Conservation (phyloP, 805 yeast species). For the Lipomyces orientalis region DNA sequence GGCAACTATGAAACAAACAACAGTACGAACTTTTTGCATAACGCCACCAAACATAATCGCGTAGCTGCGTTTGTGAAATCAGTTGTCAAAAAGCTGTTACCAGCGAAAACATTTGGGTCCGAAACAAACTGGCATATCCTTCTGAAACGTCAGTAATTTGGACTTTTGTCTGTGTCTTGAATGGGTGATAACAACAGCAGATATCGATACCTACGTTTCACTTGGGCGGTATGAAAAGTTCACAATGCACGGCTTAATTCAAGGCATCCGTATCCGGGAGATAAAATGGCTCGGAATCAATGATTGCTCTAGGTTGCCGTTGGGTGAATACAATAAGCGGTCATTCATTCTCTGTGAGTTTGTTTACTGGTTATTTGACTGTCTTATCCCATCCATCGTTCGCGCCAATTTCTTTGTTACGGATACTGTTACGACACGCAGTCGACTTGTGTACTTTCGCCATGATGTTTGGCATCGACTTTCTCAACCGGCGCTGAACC, state of each 20-base stretch:
- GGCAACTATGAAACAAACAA: neutral
- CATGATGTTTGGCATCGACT: conserved; percentile 61
- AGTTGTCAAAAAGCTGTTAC: conserved; percentile 19
- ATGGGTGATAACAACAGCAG: conserved; percentile 6
- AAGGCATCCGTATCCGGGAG: conserved; percentile 51
- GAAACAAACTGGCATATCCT: conserved; percentile 1
- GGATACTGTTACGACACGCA: conserved; percentile 53
- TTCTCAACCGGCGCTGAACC: conserved; percentile 52
- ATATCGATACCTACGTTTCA: conserved; percentile 44
- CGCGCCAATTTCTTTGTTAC: conserved; percentile 70
- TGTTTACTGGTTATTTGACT: conserved; percentile 62
- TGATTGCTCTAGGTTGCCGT: conserved; percentile 43
- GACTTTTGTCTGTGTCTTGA: neutral
- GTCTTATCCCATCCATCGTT: conserved; percentile 55
- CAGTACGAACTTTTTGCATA: neutral
- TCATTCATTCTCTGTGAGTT: conserved; percentile 50
- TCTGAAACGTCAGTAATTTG: conserved; percentile 11
- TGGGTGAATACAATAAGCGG: conserved; percentile 52
- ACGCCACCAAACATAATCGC: conserved; percentile 14
- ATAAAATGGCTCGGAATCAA: conserved; percentile 60
- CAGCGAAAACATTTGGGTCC: conserved; percentile 21
- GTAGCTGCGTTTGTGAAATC: conserved; percentile 21
- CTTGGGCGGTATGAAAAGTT: conserved; percentile 50
- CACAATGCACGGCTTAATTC: conserved; percentile 45
- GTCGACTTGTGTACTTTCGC: conserved; percentile 56